Evolutionary conservation across 257 asterid species (phyloP).

Genomic region (Solanum virginianum): DNA sequence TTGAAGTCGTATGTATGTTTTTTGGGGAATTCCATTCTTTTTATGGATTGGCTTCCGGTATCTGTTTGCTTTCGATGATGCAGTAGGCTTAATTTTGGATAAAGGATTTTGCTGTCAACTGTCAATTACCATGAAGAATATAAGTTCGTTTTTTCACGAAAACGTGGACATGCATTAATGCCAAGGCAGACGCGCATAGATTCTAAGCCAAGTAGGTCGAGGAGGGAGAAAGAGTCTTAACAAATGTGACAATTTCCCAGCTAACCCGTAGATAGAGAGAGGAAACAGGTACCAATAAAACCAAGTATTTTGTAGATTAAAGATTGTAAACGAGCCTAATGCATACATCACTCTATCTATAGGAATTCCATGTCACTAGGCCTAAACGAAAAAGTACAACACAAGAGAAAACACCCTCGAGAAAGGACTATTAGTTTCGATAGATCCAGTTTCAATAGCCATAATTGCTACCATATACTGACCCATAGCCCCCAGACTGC

Average conservation of each 20-base stretch:
- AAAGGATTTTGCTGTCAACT: too few species aligned
- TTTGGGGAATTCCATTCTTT: too few species aligned
- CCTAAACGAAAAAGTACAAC: conserved; percentile 1
- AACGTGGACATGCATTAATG: too few species aligned
- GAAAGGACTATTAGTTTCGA: neutral
- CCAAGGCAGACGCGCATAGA: too few species aligned
- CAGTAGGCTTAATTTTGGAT: too few species aligned
- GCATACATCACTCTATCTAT: neutral
- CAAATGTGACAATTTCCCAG: neutral
- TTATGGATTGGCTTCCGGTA: too few species aligned
- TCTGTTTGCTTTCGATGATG: too few species aligned
- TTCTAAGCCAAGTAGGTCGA: neutral
- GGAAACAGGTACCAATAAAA: neutral
- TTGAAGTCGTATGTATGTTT: too few species aligned
- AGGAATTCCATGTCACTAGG: neutral
- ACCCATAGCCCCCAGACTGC: conserved; percentile 63
- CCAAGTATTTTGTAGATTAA: neutral
- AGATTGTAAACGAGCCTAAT: neutral
- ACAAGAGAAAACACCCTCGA: neutral
- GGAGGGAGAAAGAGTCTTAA: neutral
- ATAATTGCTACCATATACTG: conserved; percentile 56
- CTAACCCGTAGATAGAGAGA: neutral
- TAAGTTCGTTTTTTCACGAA: too few species aligned
- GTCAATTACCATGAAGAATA: too few species aligned
- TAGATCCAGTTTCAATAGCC: conserved; percentile 41